Conservation (phyloP, 1,284 basidiomycete genomes). For the Ceratorhiza oryzae-sativae region DNA sequence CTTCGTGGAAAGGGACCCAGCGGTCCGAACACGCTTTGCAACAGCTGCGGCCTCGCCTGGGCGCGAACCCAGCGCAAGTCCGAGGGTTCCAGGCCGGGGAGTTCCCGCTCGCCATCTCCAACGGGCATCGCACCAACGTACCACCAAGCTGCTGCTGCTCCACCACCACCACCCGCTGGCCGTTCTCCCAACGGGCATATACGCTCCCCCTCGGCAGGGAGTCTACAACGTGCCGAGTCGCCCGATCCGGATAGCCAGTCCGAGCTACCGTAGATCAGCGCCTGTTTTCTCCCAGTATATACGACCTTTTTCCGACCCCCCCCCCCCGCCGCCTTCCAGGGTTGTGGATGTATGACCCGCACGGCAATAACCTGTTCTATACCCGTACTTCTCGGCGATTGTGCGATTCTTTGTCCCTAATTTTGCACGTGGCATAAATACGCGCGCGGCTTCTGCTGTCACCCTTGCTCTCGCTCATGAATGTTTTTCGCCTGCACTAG, state of each 20-base stretch:
- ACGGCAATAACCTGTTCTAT: conserved; percentile 34
- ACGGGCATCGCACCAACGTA: conserved; percentile 9
- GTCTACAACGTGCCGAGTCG: conserved; percentile 12
- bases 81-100: conserved; percentile 7
- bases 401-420: conserved; percentile 13
- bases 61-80: conserved; percentile 36
- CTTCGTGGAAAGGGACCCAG: conserved; percentile 12
- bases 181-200: conserved; percentile 6
- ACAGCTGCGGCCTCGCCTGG: conserved; percentile 32
- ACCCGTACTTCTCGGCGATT: conserved; percentile 13
- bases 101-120: conserved; percentile 20
- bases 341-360: conserved; percentile 14
- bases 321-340: neutral
- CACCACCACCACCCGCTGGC: too few relatives aligned
- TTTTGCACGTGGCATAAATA: conserved; percentile 32
- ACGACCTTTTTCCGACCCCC: too few relatives aligned
- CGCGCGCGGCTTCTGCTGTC: conserved; percentile 3
- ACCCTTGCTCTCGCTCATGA: conserved; percentile 26
- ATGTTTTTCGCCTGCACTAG: conserved; percentile 24
- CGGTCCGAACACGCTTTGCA: conserved; percentile 37
- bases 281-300: conserved; percentile 5
- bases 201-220: conserved; percentile 10
- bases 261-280: neutral
- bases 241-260: neutral
- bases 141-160: conserved; percentile 20